Evolutionary conservation across 192 early-diverging fungal genomes (phyloP).

Genomic region (Phlyctochytrium bullatum): DNA sequence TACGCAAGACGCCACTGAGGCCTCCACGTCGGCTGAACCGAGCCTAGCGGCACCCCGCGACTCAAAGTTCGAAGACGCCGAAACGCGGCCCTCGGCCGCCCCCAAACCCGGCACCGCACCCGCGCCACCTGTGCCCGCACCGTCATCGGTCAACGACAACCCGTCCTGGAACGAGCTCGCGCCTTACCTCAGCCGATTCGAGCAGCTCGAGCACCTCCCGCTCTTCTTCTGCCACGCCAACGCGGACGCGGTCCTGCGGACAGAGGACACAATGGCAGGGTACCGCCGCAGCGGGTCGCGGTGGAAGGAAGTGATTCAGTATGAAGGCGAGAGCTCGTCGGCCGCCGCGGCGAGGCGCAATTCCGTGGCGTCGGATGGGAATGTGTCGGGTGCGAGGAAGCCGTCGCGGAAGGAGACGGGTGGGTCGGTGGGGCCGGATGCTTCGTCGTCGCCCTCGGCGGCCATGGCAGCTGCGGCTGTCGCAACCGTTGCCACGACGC

Average conservation of each 20-base stretch:
- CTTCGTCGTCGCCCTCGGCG: no score
- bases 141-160: background rate
- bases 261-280: conserved; percentile 39
- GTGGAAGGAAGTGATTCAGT: conserved; percentile 46
- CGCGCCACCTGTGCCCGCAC: no score
- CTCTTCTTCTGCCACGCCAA: conserved; percentile 51
- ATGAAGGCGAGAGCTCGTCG: conserved; percentile 6
- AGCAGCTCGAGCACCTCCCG: conserved; percentile 38
- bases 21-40: background rate
- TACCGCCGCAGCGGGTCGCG: conserved; percentile 28
- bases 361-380: background rate
- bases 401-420: no score
- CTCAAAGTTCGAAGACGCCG: no score
- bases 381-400: background rate
- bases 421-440: background rate
- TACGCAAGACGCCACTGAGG: background rate
- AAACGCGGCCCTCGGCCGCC: no score
- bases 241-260: conserved; percentile 37
- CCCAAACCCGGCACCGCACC: background rate
- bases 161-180: conserved; percentile 41
- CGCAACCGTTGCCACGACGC: background rate
- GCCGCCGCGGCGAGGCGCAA: no score
- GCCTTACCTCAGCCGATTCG: conserved; percentile 42
- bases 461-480: no score
- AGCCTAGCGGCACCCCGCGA: no score